These are phyloP conservation scores for Steccherinum ochraceum DNA, from an alignment of 768 basidiomycete species.

Conservation along the genomic window DNA sequence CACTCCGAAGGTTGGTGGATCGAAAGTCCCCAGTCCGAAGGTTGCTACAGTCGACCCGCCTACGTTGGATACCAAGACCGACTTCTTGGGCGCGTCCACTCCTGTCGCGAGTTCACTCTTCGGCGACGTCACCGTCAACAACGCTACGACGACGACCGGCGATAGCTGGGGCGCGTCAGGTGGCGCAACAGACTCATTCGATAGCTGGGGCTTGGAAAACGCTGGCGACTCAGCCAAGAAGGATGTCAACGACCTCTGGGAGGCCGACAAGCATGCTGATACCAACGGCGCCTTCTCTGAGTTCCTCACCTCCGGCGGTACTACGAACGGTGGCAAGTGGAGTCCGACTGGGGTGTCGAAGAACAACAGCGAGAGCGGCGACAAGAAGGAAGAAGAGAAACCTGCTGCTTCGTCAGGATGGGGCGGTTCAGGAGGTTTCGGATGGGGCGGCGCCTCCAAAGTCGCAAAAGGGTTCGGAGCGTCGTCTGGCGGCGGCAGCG, in stretches of 20 bases:
- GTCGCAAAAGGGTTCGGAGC: too few relatives aligned
- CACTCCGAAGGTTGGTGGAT: slow-evolving; percentile 11
- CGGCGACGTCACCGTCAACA: slow-evolving; percentile 6
- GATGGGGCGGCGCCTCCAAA: too few relatives aligned
- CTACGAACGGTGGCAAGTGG: neutral
- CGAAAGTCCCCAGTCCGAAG: neutral
- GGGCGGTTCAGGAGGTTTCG: neutral
- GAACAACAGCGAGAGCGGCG: neutral
- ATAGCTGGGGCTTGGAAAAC: neutral
- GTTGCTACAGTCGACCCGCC: neutral
- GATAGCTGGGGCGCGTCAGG: neutral
- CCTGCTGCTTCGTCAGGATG: neutral
- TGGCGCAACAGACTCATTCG: neutral
- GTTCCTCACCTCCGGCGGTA: slow-evolving; percentile 3
- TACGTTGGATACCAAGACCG: slow-evolving; percentile 1
- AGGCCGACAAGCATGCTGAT: neutral
- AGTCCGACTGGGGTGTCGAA: neutral
- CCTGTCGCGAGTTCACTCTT: neutral
- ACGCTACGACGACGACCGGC: slow-evolving; percentile 1
- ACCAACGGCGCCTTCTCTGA: slow-evolving; percentile 2
- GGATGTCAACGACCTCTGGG: slow-evolving; percentile 6
- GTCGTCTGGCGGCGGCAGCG: too few relatives aligned
- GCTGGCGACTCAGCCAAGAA: neutral
- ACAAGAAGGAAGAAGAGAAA: neutral
- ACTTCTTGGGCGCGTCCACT: slow-evolving; percentile 1